Conservation (phyloP, 331 rosid species). For the Saraca asoca region DNA sequence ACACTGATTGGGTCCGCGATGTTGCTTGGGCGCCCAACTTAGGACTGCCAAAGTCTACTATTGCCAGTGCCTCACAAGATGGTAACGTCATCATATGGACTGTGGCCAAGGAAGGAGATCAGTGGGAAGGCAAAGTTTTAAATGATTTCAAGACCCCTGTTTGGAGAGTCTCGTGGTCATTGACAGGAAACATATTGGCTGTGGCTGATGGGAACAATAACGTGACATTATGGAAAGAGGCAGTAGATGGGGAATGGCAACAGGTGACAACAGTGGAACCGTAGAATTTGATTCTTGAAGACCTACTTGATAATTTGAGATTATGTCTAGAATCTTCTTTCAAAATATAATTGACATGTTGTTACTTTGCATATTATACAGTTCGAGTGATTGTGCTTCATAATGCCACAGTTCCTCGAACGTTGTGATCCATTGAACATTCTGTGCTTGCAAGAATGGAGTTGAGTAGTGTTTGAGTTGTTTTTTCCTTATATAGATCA, state of each 20-base stretch:
- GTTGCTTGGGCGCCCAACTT: slow-evolving; percentile 94
- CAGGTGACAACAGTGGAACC: slow-evolving; percentile 75
- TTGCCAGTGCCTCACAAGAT: slow-evolving; percentile 86
- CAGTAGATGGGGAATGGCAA: slow-evolving; percentile 88
- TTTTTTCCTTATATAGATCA: slow-evolving; percentile 11
- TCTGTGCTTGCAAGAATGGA: slow-evolving; percentile 39
- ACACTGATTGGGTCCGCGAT: slow-evolving; percentile 83
- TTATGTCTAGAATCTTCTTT: slow-evolving; percentile 39
- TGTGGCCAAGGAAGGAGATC: slow-evolving; percentile 79
- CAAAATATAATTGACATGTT: slow-evolving; percentile 34
- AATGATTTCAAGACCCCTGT: slow-evolving; percentile 73
- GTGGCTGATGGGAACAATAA: slow-evolving; percentile 85
- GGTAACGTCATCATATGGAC: slow-evolving; percentile 83
- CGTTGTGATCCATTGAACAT: slow-evolving; percentile 29
- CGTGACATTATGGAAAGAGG: slow-evolving; percentile 87
- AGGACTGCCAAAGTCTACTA: slow-evolving; percentile 87
- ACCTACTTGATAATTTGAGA: slow-evolving; percentile 33
- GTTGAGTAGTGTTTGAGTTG: slow-evolving; percentile 35
- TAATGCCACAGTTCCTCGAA: slow-evolving; percentile 35
- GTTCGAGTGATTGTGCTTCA: slow-evolving; percentile 39
- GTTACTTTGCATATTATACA: slow-evolving; percentile 29
- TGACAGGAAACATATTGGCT: slow-evolving; percentile 82
- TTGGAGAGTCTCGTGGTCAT: slow-evolving; percentile 88
- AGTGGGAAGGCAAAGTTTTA: slow-evolving; percentile 82
- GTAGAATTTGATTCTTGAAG: slow-evolving; percentile 38